Conservation (phyloP, 805 yeast species). For the Wickerhamiella sorbophila region DNA sequence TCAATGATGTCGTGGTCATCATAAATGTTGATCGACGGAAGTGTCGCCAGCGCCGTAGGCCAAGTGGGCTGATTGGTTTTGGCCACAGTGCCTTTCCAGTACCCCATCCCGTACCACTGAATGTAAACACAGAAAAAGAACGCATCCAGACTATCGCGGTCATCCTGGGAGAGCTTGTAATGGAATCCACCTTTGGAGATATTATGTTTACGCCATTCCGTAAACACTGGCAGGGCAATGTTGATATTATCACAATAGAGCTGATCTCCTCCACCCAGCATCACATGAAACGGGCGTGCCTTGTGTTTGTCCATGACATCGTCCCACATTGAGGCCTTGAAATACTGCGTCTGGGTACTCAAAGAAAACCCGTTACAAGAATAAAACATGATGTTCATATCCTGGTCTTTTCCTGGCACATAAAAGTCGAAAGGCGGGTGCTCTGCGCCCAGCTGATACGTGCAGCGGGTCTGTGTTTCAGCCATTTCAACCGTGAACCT, state of each 20-base stretch:
- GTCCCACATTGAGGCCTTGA: constrained; percentile 69
- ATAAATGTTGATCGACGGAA: constrained; percentile 73
- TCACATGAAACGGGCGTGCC: constrained; percentile 63
- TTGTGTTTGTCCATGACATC: constrained; percentile 64
- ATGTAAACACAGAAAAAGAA: constrained; percentile 64
- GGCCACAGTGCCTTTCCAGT: constrained; percentile 60
- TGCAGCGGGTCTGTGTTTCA: constrained; percentile 43
- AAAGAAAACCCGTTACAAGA: constrained; percentile 88
- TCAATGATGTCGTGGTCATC: constrained; percentile 97
- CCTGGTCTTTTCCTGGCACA: constrained; percentile 46
- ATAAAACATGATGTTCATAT: constrained; percentile 71
- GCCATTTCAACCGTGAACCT: constrained; percentile 36
- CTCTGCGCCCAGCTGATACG: constrained; percentile 41
- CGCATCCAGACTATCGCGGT: constrained; percentile 40
- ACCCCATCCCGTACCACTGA: constrained; percentile 84
- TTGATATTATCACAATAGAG: constrained; percentile 77
- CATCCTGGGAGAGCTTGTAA: constrained; percentile 24
- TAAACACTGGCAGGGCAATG: constrained; percentile 26
- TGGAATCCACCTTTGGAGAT: constrained; percentile 25
- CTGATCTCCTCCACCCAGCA: constrained; percentile 98
- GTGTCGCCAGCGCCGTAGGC: constrained; percentile 64
- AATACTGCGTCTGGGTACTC: constrained; percentile 48
- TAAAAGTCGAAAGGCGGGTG: constrained; percentile 45
- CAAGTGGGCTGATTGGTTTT: constrained; percentile 50
- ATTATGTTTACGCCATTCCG: constrained; percentile 48